Base-by-base conservation (phyloP, 176 grass and related monocot genomes). In the Bolboschoenus planiculmis region DNA sequence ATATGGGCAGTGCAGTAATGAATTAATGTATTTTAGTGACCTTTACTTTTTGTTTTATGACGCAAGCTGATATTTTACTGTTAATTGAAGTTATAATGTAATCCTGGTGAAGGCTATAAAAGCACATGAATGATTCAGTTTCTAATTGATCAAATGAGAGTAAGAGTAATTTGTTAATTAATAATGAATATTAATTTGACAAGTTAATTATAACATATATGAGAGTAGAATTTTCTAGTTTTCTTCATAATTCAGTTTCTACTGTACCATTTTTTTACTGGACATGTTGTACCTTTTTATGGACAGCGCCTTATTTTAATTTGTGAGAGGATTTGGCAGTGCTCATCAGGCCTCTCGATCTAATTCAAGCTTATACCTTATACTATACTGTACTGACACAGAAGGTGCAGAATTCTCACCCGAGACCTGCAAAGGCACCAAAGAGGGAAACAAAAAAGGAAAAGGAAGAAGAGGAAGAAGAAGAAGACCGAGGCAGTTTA, bases 351-450 rank as follows among this genome's bases (percentile, higher is more conserved):
- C n/a, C 1, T 23, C 66, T 43, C 66, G 21, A 10, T 71, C 70
- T 16, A 27, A 15, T 48, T 24, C 20, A 74, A 29, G 39, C 24
- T 44, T 15, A 23, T 37, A 48, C 70, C 40, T 73, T 29, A 27
- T 47, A 46, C 27, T 74, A n/a, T 47, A 72, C 48, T 30, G 10
- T 74, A 30, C 23, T 21, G 11, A 74, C 24, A 74, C 42, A 47
- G 42, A 74, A 91, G 56, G 68, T 83, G 10, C 65, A 85, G 0
- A 90, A 92, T 8, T 62, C 87, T 20, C 87, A 81, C 53, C 68
- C 73, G 0, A 93, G 89, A 81, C 88, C 87, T 35, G 50, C 85
- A 40, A 90, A 92, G 80, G n/a, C 81, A 10, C 91, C 65, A 70
- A 11, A 56, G 59, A 93, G 88, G 67, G 83, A 91, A 54, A 87